These are phyloP conservation scores for Hanseniaspora singularis DNA, from an alignment of 805 yeast genomes.

Conservation along the genomic window DNA sequence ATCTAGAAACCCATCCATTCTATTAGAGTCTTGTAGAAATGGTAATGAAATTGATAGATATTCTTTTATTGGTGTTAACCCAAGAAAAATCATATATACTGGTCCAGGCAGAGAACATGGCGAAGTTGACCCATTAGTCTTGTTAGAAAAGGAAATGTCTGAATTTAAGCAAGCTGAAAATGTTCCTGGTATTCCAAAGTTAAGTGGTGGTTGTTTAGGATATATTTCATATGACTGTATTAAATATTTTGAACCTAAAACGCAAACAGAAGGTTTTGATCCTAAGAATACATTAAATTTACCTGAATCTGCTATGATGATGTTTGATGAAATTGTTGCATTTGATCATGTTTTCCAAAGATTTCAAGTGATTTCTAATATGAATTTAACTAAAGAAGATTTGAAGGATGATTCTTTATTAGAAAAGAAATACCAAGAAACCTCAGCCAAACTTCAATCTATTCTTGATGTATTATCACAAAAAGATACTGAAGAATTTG, in stretches of 20 bases:
- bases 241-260: slow-evolving; percentile 89
- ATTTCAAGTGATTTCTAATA: slow-evolving; percentile 78
- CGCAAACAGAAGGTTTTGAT: slow-evolving; percentile 41
- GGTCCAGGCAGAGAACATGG: slow-evolving; percentile 38
- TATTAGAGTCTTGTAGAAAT: slow-evolving; percentile 78
- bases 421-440: slow-evolving; percentile 39
- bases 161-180: slow-evolving; percentile 52
- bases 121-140: slow-evolving; percentile 66
- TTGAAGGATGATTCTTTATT: slow-evolving; percentile 28
- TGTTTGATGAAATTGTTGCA: slow-evolving; percentile 80
- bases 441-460: slow-evolving; percentile 45
- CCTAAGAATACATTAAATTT: slow-evolving; percentile 68
- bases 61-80: slow-evolving; percentile 80
- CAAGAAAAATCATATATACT: slow-evolving; percentile 69
- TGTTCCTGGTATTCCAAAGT: slow-evolving; percentile 67
- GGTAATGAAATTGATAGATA: slow-evolving; percentile 84
- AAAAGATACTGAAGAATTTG: slow-evolving; percentile 1
- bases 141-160: slow-evolving; percentile 63
- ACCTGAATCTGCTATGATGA: slow-evolving; percentile 88
- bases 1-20: slow-evolving; percentile 54
- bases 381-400: slow-evolving; percentile 32
- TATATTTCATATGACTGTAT: slow-evolving; percentile 94
- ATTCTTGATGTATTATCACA: slow-evolving; percentile 32
- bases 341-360: slow-evolving; percentile 91
- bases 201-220: slow-evolving; percentile 95